Percentiles rank a stretch among this genome's conserved stretches.
These are phyloP conservation scores for Aspergillus calidoustus DNA, from an alignment of 2,329 filamentous ascomycete genomes.

Conservation along the genomic window DNA sequence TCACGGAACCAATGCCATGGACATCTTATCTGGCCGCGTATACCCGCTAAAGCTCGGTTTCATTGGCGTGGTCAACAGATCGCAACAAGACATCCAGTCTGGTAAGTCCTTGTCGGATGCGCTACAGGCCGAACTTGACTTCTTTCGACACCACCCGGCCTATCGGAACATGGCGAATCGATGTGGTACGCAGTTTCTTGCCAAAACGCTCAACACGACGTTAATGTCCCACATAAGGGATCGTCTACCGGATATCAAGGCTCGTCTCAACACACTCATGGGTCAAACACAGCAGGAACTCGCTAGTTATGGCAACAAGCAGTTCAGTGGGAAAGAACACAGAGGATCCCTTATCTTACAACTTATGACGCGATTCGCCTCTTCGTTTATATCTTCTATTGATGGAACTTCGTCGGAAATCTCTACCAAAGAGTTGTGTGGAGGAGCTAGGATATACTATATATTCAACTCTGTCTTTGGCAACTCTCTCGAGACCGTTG, in stretches of 20 bases:
- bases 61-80: slow-evolving; percentile 96
- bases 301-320: slow-evolving; percentile 95
- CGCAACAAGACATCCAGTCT: slow-evolving; percentile 95
- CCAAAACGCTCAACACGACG: slow-evolving; percentile 92
- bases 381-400: slow-evolving; percentile 97
- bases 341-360: slow-evolving; percentile 92
- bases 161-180: slow-evolving; percentile 94
- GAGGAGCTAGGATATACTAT: slow-evolving; percentile 94
- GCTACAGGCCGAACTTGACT: slow-evolving; percentile 85
- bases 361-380: slow-evolving; percentile 97
- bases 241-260: slow-evolving; percentile 95
- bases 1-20: slow-evolving; percentile 94
- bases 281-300: slow-evolving; percentile 99
- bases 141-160: slow-evolving; percentile 95
- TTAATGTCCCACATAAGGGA: slow-evolving; percentile 97
- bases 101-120: slow-evolving; percentile 95
- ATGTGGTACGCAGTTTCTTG: slow-evolving; percentile 92
- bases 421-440: slow-evolving; percentile 95
- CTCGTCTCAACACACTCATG: slow-evolving; percentile 95
- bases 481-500: slow-evolving; percentile 92
- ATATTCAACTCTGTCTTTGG: slow-evolving; percentile 99
- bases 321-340: slow-evolving; percentile 97
- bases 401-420: slow-evolving; percentile 98
- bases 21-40: slow-evolving; percentile 95
- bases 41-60: slow-evolving; percentile 97